Evolutionary conservation across 163 green algal genomes (phyloP).

Genomic region (Trebouxia gelatinosa): DNA sequence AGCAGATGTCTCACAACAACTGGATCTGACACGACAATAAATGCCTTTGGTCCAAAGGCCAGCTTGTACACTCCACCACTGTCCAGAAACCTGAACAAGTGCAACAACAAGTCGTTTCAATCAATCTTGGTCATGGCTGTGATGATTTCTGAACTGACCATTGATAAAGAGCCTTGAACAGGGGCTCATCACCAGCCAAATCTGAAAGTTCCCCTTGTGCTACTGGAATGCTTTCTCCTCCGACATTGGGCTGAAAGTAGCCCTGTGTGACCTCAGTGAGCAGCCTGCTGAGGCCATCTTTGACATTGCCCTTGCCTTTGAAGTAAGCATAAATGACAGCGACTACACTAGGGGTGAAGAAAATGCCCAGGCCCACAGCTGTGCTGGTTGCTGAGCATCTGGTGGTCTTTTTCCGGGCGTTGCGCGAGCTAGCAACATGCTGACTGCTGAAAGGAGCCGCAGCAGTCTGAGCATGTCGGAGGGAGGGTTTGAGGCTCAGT

Average conservation of each 20-base stretch:
- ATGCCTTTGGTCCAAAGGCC: slow-evolving; percentile 97
- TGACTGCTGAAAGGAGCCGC: no score
- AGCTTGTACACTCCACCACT: slow-evolving; percentile 95
- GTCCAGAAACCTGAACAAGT: slow-evolving; percentile 93
- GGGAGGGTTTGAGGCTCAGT: no score
- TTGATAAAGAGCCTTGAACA: slow-evolving; percentile 91
- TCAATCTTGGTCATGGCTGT: background rate
- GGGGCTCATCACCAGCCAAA: slow-evolving; percentile 82
- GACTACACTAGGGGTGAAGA: slow-evolving; percentile 77
- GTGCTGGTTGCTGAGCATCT: slow-evolving; percentile 24
- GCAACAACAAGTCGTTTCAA: no score
- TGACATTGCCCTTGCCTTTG: slow-evolving; percentile 79
- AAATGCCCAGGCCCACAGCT: slow-evolving; percentile 63
- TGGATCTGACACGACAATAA: slow-evolving; percentile 97
- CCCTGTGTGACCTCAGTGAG: slow-evolving; percentile 73
- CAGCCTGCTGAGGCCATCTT: slow-evolving; percentile 75
- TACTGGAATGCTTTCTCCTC: slow-evolving; percentile 86
- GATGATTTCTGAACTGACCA: slow-evolving; percentile 57
- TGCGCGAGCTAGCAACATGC: no score
- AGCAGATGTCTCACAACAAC: slow-evolving; percentile 89
- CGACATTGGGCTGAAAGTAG: slow-evolving; percentile 88
- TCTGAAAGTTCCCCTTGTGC: slow-evolving; percentile 82
- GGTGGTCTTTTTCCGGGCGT: no score
- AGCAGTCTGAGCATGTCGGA: no score
- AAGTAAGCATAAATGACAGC: slow-evolving; percentile 70